Percentiles rank a stretch among this genome's conserved stretches.
Conservation (phyloP, 768 basidiomycete genomes). For the Tylopilus cervinicoccineus region DNA sequence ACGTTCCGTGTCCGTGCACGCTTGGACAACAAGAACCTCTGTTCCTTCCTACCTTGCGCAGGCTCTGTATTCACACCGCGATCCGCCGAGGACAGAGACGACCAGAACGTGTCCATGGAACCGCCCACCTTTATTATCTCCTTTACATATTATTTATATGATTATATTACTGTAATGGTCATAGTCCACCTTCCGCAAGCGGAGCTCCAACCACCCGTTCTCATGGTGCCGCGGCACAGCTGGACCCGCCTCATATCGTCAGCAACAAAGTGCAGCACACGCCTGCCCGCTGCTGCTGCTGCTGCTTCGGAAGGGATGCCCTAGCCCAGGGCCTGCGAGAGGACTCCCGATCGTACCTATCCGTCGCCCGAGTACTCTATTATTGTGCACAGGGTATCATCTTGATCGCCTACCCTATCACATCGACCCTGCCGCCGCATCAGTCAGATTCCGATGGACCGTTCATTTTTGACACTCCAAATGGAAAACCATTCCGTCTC, state of each 20-base stretch:
- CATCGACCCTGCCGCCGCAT: slow-evolving; percentile 31
- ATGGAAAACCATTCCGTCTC: slow-evolving; percentile 24
- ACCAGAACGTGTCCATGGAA: slow-evolving; percentile 7
- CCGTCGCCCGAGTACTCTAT: slow-evolving; percentile 13
- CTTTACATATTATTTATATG: slow-evolving; percentile 5
- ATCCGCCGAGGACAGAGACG: slow-evolving; percentile 10
- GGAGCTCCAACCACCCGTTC: slow-evolving; percentile 24
- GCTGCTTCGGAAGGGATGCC: slow-evolving; percentile 18
- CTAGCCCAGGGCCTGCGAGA: slow-evolving; percentile 21
- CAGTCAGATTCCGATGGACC: slow-evolving; percentile 30
- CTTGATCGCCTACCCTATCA: slow-evolving; percentile 37
- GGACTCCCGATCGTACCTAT: slow-evolving; percentile 19
- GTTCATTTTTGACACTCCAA: slow-evolving; percentile 22
- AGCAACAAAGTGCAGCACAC: neutral
- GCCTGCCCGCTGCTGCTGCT: slow-evolving; percentile 2
- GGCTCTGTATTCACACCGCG: slow-evolving; percentile 13
- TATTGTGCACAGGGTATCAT: slow-evolving; percentile 25
- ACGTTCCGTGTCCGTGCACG: slow-evolving; percentile 8
- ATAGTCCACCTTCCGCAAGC: slow-evolving; percentile 16
- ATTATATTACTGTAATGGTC: slow-evolving; percentile 15
- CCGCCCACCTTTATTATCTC: slow-evolving; percentile 13
- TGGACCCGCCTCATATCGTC: slow-evolving; percentile 15
- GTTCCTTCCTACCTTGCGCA: slow-evolving; percentile 2
- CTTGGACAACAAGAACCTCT: slow-evolving; percentile 2
- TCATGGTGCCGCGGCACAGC: slow-evolving; percentile 28